These are phyloP conservation scores for Gynandropsis gynandra DNA, from an alignment of 345 rosid species.

Conservation along the genomic window DNA sequence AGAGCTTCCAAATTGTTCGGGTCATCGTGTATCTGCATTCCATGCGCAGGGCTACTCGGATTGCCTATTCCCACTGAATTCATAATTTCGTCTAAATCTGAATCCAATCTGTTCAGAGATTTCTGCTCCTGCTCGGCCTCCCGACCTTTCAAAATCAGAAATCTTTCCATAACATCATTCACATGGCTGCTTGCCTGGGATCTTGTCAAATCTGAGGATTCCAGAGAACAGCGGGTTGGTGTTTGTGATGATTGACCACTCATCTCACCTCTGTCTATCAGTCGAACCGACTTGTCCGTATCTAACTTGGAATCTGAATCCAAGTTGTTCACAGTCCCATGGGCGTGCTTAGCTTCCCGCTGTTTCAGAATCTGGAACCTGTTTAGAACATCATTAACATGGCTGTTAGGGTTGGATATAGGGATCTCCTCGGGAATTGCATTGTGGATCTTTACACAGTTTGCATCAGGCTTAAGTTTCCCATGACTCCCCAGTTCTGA, in stretches of 20 bases:
- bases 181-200: constrained; percentile 21
- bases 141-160: constrained; percentile 36
- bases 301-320: not conserved
- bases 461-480: constrained; percentile 17
- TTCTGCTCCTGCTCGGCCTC: constrained; percentile 21
- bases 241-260: too few species aligned
- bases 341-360: not conserved
- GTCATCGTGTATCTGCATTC: too few species aligned
- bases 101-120: constrained; percentile 16
- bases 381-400: constrained; percentile 42
- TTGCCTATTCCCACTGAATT: not conserved
- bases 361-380: constrained; percentile 27
- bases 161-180: constrained; percentile 55
- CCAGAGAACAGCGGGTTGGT: constrained; percentile 5
- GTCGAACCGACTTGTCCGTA: not conserved
- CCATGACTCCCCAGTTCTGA: constrained; percentile 18
- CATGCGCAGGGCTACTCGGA: constrained; percentile 3
- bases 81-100: constrained; percentile 9
- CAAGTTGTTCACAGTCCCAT: not conserved
- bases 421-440: constrained; percentile 12
- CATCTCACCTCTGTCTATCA: not conserved
- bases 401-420: constrained; percentile 15
- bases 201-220: constrained; percentile 23
- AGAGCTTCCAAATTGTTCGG: not conserved
- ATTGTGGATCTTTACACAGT: constrained; percentile 9